phyloP scores from a whole-genome alignment of 805 yeast genomes.

The Cyberlindnera misumaiensis region DNA sequence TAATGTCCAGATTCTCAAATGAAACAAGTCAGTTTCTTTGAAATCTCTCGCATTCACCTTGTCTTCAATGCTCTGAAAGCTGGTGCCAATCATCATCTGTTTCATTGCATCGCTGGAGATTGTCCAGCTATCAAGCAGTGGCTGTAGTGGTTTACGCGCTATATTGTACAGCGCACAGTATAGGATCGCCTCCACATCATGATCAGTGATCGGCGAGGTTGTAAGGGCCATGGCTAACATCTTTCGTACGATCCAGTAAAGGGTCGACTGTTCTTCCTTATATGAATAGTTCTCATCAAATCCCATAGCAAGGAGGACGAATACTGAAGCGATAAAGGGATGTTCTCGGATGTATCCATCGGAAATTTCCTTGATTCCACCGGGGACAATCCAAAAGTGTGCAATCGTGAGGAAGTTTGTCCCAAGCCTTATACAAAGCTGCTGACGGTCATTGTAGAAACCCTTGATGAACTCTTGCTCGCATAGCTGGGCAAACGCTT shows the following conservation, averaged over 20 bases:
- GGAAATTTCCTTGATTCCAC: constrained; percentile 45
- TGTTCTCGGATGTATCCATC: constrained; percentile 41
- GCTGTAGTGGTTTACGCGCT: constrained; percentile 46
- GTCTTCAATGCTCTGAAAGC: constrained; percentile 34
- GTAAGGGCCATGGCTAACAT: constrained; percentile 43
- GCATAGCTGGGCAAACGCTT: constrained; percentile 28
- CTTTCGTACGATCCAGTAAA: constrained; percentile 43
- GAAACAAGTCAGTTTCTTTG: constrained; percentile 39
- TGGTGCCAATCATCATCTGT: constrained; percentile 40
- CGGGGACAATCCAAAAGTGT: constrained; percentile 57
- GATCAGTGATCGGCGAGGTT: constrained; percentile 48
- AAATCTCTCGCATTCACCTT: constrained; percentile 26
- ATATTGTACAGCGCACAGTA: constrained; percentile 49
- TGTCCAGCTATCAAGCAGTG: constrained; percentile 45
- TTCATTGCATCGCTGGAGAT: constrained; percentile 46
- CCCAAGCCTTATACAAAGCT: constrained; percentile 37
- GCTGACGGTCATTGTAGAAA: constrained; percentile 38
- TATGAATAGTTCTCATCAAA: constrained; percentile 46
- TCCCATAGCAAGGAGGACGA: constrained; percentile 47
- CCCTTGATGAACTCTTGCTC: constrained; percentile 36
- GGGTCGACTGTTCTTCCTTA: constrained; percentile 38
- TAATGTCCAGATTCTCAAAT: constrained; percentile 47
- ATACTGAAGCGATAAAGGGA: constrained; percentile 39
- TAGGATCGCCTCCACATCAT: constrained; percentile 53
- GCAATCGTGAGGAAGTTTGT: constrained; percentile 44